phyloP scores from a whole-genome alignment of 192 early-diverging fungal genomes.

The Backusella macrospora region DNA sequence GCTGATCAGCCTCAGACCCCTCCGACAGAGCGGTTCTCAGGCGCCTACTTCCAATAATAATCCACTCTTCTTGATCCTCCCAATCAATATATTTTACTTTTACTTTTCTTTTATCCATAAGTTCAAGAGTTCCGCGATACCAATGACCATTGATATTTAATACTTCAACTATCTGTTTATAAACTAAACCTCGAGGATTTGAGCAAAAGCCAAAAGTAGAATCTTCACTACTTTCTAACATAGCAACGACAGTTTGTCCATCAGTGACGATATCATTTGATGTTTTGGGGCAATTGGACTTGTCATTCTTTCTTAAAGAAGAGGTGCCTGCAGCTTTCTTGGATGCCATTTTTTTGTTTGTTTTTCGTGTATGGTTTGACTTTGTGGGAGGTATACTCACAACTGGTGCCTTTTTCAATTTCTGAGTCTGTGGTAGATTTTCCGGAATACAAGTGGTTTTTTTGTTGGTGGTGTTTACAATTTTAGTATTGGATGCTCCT shows the following conservation, averaged over 20 bases:
- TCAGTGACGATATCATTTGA: background rate
- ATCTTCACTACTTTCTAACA: conserved; percentile 29
- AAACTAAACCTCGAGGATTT: conserved; percentile 45
- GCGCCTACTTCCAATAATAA: conserved; percentile 51
- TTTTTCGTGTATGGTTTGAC: conserved; percentile 21
- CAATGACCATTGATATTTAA: conserved; percentile 49
- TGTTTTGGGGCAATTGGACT: background rate
- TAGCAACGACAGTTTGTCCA: conserved; percentile 39
- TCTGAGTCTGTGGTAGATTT: background rate
- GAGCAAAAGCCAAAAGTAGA: conserved; percentile 29
- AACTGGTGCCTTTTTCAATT: background rate
- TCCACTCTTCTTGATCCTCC: conserved; percentile 58
- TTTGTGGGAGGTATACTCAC: conserved; percentile 20
- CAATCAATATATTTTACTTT: conserved; percentile 53
- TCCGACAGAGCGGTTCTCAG: conserved; percentile 18
- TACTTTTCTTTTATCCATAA: conserved; percentile 46
- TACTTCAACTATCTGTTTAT: conserved; percentile 47
- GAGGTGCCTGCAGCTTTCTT: no score
- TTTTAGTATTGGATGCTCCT: background rate
- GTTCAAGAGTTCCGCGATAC: conserved; percentile 49
- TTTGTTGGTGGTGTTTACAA: background rate
- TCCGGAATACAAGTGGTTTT: background rate
- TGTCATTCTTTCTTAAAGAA: background rate
- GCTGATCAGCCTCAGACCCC: background rate
- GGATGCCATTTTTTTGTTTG: conserved; percentile 22